Evolutionary conservation across 306 rosid genomes (phyloP).

Genomic region (Cicer cuneatum): DNA sequence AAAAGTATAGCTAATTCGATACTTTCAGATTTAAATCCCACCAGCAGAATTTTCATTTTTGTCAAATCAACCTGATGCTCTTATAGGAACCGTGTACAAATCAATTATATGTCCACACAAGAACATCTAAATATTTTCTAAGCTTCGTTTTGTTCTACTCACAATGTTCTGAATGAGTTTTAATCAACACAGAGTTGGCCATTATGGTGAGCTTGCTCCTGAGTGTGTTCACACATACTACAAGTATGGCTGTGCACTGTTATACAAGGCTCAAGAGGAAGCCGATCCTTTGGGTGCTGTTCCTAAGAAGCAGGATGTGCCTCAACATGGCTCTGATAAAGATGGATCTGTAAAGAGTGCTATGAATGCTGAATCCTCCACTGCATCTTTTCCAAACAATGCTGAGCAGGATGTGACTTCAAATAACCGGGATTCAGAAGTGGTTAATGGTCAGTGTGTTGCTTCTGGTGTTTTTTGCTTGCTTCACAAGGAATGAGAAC

Average conservation of each 20-base stretch:
- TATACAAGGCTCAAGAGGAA: constrained; percentile 95
- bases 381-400: constrained; percentile 62
- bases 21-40: background rate
- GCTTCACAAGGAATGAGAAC: background rate
- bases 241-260: constrained; percentile 84
- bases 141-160: background rate
- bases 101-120: constrained; percentile 8
- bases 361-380: constrained; percentile 69
- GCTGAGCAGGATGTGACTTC: constrained; percentile 58
- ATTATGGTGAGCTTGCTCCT: constrained; percentile 87
- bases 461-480: constrained; percentile 25
- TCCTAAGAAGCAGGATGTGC: constrained; percentile 76
- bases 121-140: background rate
- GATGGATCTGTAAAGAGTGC: constrained; percentile 66
- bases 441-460: constrained; percentile 65
- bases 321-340: constrained; percentile 63
- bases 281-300: constrained; percentile 87
- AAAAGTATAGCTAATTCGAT: constrained; percentile 19
- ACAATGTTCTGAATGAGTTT: constrained; percentile 35
- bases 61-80: background rate
- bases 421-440: constrained; percentile 53
- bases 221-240: constrained; percentile 85
- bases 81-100: background rate
- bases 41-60: constrained; percentile 3
- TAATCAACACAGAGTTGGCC: constrained; percentile 62